These are phyloP conservation scores for Naganishia cerealis DNA, from an alignment of 1,284 basidiomycete species.

Conservation along the genomic window DNA sequence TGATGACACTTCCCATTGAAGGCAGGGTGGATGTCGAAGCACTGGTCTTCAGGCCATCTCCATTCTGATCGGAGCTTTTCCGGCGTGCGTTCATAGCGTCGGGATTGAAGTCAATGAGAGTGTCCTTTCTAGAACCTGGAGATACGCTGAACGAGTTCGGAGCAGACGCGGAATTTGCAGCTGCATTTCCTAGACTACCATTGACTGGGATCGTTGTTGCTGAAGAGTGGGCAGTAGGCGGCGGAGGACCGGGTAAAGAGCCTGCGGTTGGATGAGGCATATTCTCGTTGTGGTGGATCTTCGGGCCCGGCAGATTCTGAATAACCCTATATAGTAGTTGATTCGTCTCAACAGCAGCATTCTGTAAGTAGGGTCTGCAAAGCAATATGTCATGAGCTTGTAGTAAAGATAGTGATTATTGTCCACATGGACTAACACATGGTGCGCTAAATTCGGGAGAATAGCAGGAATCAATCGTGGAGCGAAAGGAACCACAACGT, in stretches of 20 bases:
- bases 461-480: conserved; percentile 88
- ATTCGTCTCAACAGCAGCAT: conserved; percentile 82
- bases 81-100: conserved; percentile 14
- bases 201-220: conserved; percentile 10
- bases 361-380: conserved; percentile 71
- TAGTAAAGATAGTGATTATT: not conserved
- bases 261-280: conserved; percentile 27
- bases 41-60: conserved; percentile 19
- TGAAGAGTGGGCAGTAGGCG: conserved; percentile 31
- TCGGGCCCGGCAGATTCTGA: conserved; percentile 71
- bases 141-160: conserved; percentile 21
- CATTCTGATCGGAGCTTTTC: conserved; percentile 19
- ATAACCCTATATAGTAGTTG: conserved; percentile 80
- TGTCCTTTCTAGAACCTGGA: conserved; percentile 12
- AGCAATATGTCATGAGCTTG: not conserved
- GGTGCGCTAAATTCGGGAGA: conserved; percentile 89
- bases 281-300: conserved; percentile 35
- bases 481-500: conserved; percentile 91
- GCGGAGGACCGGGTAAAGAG: conserved; percentile 34
- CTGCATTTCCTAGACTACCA: not conserved
- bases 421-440: conserved; percentile 56
- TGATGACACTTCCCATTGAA: conserved; percentile 17
- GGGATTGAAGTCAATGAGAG: not conserved
- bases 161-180: conserved; percentile 7
- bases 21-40: conserved; percentile 6